Base-by-base conservation (phyloP, 768 basidiomycete species). In the Kwoniella heveanensis region DNA sequence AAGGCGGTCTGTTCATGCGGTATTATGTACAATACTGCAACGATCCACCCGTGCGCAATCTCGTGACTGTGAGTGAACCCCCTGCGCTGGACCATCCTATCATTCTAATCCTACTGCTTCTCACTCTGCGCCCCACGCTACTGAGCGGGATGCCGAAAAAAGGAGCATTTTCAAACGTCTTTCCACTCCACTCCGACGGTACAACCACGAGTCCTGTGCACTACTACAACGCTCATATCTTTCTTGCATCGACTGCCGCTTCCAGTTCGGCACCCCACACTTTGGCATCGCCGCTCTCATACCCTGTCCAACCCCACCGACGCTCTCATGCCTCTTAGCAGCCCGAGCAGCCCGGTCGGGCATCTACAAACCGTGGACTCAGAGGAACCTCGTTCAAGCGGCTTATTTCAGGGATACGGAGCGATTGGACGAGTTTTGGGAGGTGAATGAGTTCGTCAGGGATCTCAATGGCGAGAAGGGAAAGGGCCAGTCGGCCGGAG, bases 331-430 rank as follows among this genome's bases (percentile, higher is more conserved):
- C 59, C 62, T 74, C 8, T 59, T 79, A 2, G 80, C 80, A 2
- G 73, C 68, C 12, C 58, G 67, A 21, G 72, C 76, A 6, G 80
- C 80, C n/a, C 57, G 71, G 48, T 37, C 62, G n/a, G 78, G 78
- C 0, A 74, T 80, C 10, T 81, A 81, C 61, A 69, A 73, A 8
- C 21, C 65, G 8, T 81, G 69, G 62, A 77, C 80, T 0, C 80
- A 81, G 54, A 24, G 39, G 12, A 71, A 77, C 52, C 73, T 79
- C 25, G 54, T 79, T 24, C 71, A 81, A 30, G 82, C 82, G 0
- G 79, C 81, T 57, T 83, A 83, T 71, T 82, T 74, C 51, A 62
- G 82, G 15, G 82, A 83, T 65, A 76, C 75, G 8, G 70, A 69
- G 17, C 60, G 79, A 25, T 59, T 83, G 30, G 80, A 78, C 13